Evolutionary conservation across 2,329 filamentous ascomycete genomes (phyloP).

Genomic region (Orbilia blumenaviensis): DNA sequence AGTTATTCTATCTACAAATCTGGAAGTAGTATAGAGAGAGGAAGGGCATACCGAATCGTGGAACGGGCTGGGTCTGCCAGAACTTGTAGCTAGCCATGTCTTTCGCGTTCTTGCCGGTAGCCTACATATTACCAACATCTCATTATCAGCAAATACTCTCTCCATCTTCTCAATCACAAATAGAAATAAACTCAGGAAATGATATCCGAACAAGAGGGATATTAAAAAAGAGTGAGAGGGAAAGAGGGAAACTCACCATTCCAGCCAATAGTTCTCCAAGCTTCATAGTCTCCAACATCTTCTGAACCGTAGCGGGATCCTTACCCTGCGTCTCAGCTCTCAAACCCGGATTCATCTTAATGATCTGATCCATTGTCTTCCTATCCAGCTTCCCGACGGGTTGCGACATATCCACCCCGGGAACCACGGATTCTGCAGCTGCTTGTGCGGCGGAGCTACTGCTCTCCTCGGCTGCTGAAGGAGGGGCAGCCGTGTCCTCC

Average conservation of each 20-base stretch:
- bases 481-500: slow-evolving; percentile 65
- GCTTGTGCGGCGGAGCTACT: slow-evolving; percentile 66
- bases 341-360: slow-evolving; percentile 70
- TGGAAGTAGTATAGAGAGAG: too few relatives aligned
- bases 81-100: slow-evolving; percentile 99
- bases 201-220: slow-evolving; percentile 42
- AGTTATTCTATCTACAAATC: too few relatives aligned
- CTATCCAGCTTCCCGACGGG: slow-evolving; percentile 51
- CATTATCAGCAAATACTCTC: slow-evolving; percentile 55
- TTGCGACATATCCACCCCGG: slow-evolving; percentile 53
- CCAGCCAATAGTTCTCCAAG: slow-evolving; percentile 65
- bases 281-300: slow-evolving; percentile 65
- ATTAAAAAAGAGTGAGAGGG: slow-evolving; percentile 58
- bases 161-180: slow-evolving; percentile 59
- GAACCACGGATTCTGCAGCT: slow-evolving; percentile 57
- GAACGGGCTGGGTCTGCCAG: slow-evolving; percentile 97
- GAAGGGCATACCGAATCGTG: slow-evolving; percentile 71
- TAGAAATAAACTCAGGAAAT: too few relatives aligned
- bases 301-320: slow-evolving; percentile 68
- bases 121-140: slow-evolving; percentile 61
- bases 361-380: slow-evolving; percentile 59
- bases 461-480: slow-evolving; percentile 62
- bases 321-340: slow-evolving; percentile 77
- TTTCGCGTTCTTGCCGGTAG: slow-evolving; percentile 86
- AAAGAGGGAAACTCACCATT: slow-evolving; percentile 58